A percentile compares a stretch with the other conserved stretches of the same genome.
phyloP scores from a whole-genome alignment of 805 yeast genomes.

The Starmerella riodocensis region DNA sequence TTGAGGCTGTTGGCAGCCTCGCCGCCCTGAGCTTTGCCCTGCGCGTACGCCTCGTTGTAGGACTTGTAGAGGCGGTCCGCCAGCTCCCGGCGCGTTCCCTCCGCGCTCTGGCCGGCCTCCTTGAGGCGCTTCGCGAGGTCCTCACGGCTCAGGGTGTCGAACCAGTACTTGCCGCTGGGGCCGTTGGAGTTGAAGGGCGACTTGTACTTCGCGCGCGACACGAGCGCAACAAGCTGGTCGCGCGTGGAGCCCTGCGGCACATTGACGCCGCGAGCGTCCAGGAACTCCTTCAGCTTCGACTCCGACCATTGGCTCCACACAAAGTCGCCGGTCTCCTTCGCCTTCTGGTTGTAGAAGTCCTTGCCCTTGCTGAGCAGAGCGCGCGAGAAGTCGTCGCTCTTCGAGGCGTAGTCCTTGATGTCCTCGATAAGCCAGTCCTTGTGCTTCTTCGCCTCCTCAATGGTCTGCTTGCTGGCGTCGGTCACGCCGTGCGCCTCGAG shows the following conservation, averaged over 20 bases:
- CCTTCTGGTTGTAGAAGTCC: constrained; percentile 14
- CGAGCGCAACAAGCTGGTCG: constrained; percentile 32
- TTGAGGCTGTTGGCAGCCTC: constrained; percentile 31
- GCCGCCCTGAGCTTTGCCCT: constrained; percentile 32
- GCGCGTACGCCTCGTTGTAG: constrained; percentile 34
- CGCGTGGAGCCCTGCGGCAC: constrained; percentile 24
- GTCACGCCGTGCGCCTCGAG: constrained; percentile 29
- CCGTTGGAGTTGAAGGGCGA: constrained; percentile 29
- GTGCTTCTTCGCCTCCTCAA: constrained; percentile 25
- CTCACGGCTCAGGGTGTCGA: constrained; percentile 39
- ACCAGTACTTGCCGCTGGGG: constrained; percentile 42
- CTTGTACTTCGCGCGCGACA: constrained; percentile 31
- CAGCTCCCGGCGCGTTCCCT: constrained; percentile 37
- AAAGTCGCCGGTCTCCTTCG: constrained; percentile 3
- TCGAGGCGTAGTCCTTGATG: constrained; percentile 16
- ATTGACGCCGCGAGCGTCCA: constrained; percentile 27
- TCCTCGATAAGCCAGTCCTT: constrained; percentile 25
- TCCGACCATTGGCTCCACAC: constrained; percentile 25
- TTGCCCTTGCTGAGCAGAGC: constrained; percentile 19
- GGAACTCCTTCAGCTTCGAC: constrained; percentile 25
- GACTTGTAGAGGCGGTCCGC: constrained; percentile 34
- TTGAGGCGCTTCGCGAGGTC: constrained; percentile 40
- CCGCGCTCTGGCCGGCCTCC: constrained; percentile 31
- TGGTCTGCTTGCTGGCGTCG: constrained; percentile 17
- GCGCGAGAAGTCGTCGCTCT: constrained; percentile 11